Evolutionary conservation across 345 rosid species (phyloP).

Genomic region (Jatropha curcas): DNA sequence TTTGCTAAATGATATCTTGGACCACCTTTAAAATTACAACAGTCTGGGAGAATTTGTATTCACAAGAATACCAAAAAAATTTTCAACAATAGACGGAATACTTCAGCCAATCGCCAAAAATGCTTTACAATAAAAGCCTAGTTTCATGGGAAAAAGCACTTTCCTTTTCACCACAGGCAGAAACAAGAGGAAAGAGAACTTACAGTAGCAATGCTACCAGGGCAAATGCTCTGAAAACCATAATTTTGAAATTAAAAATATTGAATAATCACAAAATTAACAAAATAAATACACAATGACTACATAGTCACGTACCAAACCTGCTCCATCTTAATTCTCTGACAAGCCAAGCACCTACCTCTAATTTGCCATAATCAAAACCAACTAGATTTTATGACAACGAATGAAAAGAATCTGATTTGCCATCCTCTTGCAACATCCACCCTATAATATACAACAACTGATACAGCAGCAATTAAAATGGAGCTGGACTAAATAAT

Average conservation of each 20-base stretch:
- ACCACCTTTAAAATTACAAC: no score
- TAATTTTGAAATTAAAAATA: constrained; percentile 15
- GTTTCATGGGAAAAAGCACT: neutral
- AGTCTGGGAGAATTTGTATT: no score
- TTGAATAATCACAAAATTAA: constrained; percentile 15
- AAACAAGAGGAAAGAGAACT: constrained; percentile 9
- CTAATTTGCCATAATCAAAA: neutral
- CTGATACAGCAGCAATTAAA: neutral
- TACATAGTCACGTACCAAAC: constrained; percentile 18
- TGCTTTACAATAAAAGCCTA: neutral
- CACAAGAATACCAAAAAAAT: no score
- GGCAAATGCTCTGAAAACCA: constrained; percentile 11
- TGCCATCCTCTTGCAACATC: neutral
- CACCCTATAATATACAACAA: constrained; percentile 14
- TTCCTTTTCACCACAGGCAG: neutral
- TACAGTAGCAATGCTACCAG: no score
- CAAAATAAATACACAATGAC: constrained; percentile 10
- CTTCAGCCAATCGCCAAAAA: no score
- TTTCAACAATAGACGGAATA: no score
- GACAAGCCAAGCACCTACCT: constrained; percentile 18
- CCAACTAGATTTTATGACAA: constrained; percentile 2
- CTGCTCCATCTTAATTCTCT: constrained; percentile 15
- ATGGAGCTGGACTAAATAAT: neutral
- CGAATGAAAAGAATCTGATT: neutral
- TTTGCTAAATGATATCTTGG: no score